phyloP scores from a whole-genome alignment of 2,329 filamentous ascomycete species.

The Apiospora hydei region DNA sequence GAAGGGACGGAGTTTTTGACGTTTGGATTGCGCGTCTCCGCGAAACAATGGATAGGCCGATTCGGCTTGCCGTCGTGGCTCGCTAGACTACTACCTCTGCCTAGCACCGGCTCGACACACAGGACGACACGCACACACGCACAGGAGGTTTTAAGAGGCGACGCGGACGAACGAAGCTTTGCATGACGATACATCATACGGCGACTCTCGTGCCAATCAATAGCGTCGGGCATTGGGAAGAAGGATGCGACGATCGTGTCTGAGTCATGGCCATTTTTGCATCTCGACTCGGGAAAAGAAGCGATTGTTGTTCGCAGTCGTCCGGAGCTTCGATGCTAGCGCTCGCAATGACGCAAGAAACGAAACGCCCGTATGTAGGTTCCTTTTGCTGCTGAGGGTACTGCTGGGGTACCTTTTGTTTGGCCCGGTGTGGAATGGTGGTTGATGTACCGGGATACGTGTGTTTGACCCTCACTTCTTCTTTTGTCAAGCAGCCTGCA shows the following conservation, averaged over 20 bases:
- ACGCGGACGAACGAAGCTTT: constrained; percentile 6
- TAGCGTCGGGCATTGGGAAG: not conserved
- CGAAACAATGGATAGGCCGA: not conserved
- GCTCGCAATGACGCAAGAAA: constrained; percentile 21
- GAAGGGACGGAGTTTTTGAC: constrained; percentile 3
- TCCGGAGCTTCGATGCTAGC: not conserved
- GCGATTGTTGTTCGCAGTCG: not conserved
- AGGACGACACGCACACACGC: not conserved
- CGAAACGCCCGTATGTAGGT: constrained; percentile 16
- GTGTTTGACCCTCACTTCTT: not conserved
- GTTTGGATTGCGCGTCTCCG: constrained; percentile 18
- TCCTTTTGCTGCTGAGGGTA: not conserved
- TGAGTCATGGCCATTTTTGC: constrained; percentile 18
- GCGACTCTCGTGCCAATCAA: constrained; percentile 13
- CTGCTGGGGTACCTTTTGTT: not conserved
- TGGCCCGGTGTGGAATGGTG: not conserved
- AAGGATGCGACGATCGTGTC: not conserved
- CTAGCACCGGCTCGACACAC: not conserved
- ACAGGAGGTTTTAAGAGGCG: not conserved
- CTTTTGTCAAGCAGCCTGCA: not conserved
- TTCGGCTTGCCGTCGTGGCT: not conserved
- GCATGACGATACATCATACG: constrained; percentile 19
- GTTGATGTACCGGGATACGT: not conserved
- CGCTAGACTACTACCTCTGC: not conserved
- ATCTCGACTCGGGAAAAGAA: constrained; percentile 14